phyloP scores from a whole-genome alignment of 1,284 basidiomycete species.

The Rhizoctonia solani region DNA sequence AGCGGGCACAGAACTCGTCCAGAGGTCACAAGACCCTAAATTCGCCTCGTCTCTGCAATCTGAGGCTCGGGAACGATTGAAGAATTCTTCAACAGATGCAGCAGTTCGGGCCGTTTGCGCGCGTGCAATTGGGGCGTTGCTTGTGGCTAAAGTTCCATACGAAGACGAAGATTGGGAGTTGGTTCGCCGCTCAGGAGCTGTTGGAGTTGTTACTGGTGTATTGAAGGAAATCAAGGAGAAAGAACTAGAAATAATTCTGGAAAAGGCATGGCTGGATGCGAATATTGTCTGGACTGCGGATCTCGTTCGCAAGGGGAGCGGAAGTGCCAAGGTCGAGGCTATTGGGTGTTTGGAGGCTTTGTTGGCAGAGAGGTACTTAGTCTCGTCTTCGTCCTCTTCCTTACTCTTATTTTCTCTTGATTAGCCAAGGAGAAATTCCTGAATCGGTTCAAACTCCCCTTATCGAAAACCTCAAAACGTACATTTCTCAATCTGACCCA shows the following conservation, averaged over 20 bases:
- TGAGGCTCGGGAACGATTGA: conserved; percentile 20
- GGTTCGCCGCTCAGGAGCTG: conserved; percentile 74
- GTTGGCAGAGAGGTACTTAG: conserved; percentile 58
- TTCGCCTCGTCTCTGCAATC: not conserved
- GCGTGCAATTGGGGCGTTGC: conserved; percentile 21
- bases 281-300: conserved; percentile 78
- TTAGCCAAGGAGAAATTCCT: conserved; percentile 52
- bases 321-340: conserved; percentile 76
- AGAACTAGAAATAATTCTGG: conserved; percentile 63
- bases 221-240: not conserved
- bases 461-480: conserved; percentile 72
- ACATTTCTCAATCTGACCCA: conserved; percentile 74
- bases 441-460: conserved; percentile 62
- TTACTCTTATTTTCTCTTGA: not conserved
- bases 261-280: conserved; percentile 69
- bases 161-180: conserved; percentile 74
- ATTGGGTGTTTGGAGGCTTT: conserved; percentile 80
- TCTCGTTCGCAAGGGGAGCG: conserved; percentile 79
- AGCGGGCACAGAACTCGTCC: conserved; percentile 43
- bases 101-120: conserved; percentile 65
- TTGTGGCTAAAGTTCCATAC: not conserved
- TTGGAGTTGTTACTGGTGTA: conserved; percentile 72
- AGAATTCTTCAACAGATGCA: conserved; percentile 60
- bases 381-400: conserved; percentile 1
- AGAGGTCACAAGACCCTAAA: too few relatives aligned